Evolutionary conservation across 106 monocot species (phyloP).

Genomic region (Platanthera guangdongensis): DNA sequence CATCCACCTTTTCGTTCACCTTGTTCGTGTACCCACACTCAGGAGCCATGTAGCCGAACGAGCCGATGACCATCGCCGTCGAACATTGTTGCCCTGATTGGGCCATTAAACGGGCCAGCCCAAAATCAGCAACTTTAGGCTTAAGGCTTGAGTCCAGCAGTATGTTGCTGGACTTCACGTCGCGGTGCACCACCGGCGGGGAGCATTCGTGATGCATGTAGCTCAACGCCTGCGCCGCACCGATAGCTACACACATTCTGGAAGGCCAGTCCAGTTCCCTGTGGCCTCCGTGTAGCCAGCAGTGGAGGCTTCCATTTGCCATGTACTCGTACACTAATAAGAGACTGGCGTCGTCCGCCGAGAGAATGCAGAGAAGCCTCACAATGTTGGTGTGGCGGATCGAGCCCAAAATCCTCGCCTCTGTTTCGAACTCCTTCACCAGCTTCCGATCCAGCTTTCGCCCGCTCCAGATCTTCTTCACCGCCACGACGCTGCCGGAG

Average conservation of each 20-base stretch:
- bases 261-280: conserved; percentile 56
- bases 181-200: conserved; percentile 63
- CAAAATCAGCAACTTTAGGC: conserved; percentile 74
- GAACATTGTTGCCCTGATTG: conserved; percentile 12
- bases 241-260: conserved; percentile 70
- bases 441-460: conserved; percentile 15
- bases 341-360: conserved; percentile 25
- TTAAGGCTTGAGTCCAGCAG: conserved; percentile 53
- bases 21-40: conserved; percentile 52
- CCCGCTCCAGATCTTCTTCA: conserved; percentile 18
- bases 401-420: conserved; percentile 33
- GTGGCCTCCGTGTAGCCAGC: conserved; percentile 46
- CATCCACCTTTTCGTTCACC: conserved; percentile 61
- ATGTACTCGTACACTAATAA: conserved; percentile 51
- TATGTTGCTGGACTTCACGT: conserved; percentile 86
- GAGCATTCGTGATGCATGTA: conserved; percentile 85
- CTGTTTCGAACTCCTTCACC: conserved; percentile 46
- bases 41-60: conserved; percentile 81
- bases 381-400: conserved; percentile 54
- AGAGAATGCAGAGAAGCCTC: conserved; percentile 38
- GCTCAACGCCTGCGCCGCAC: conserved; percentile 49
- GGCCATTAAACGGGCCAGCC: conserved; percentile 51
- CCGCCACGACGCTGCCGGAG: conserved; percentile 25
- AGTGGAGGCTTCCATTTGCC: conserved; percentile 46
- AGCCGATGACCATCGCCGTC: conserved; percentile 41